Evolutionary conservation across 2,329 filamentous ascomycete species (phyloP).

Genomic region (Cladorrhinum sp.): DNA sequence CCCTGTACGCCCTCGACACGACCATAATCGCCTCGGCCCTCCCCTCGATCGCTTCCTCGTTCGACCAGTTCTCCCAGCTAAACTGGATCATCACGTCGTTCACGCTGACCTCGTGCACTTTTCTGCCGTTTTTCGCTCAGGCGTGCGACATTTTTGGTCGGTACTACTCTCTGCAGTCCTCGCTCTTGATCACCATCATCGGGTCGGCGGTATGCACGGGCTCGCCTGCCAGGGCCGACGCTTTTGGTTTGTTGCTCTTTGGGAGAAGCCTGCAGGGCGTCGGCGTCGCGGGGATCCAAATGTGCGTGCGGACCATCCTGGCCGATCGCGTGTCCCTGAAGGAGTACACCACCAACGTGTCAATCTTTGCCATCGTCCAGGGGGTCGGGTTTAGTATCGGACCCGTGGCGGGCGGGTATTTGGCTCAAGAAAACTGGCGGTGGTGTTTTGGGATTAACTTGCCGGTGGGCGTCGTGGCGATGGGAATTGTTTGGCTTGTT

Average conservation of each 20-base stretch:
- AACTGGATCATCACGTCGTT: slow-evolving; percentile 71
- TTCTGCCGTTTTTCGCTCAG: slow-evolving; percentile 65
- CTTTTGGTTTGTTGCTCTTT: slow-evolving; percentile 59
- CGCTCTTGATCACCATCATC: slow-evolving; percentile 55
- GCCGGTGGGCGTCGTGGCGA: slow-evolving; percentile 51
- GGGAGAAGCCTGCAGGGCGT: slow-evolving; percentile 63
- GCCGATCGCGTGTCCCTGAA: slow-evolving; percentile 61
- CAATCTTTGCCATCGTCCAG: slow-evolving; percentile 57
- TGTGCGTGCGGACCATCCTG: slow-evolving; percentile 60
- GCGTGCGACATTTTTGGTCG: slow-evolving; percentile 64
- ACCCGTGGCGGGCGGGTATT: slow-evolving; percentile 59
- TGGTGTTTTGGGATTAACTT: slow-evolving; percentile 66
- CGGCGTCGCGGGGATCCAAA: slow-evolving; percentile 59
- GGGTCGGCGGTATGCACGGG: slow-evolving; percentile 62
- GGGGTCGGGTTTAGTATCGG: slow-evolving; percentile 60
- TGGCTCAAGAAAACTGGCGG: slow-evolving; percentile 56
- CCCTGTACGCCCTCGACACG: slow-evolving; percentile 60
- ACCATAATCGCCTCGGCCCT: slow-evolving; percentile 62
- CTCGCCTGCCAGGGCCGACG: slow-evolving; percentile 40
- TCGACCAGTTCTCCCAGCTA: slow-evolving; percentile 53
- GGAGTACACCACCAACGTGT: slow-evolving; percentile 62
- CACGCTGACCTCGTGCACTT: slow-evolving; percentile 65
- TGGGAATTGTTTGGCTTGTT: slow-evolving; percentile 54
- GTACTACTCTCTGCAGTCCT: slow-evolving; percentile 54
- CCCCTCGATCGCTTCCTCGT: slow-evolving; percentile 55